Evolutionary conservation across 495 filamentous ascomycete species (phyloP), one percentile per base, ranked within the genome.

Genomic region (Staphylotrichum tortipilum): DNA sequence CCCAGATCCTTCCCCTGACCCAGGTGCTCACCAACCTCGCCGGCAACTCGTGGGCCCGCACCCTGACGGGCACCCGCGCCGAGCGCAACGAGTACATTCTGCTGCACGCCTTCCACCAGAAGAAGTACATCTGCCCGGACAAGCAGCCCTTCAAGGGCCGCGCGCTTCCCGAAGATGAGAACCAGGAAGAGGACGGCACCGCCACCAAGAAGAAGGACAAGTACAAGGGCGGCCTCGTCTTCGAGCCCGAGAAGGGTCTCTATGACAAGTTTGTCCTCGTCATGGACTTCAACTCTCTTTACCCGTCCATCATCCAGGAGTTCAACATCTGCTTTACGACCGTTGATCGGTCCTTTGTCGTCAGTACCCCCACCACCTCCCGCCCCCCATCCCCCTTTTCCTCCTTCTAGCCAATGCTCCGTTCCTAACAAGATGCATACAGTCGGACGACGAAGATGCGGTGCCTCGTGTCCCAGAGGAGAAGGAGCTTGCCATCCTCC

Each of bases 301-400:
- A 98, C 60, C 92, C 92, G 12, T 95, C 89, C 66, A 96, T 98
- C 57, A 98, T 98, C 56, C 94, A 97, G 64, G 94, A 98, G 74
- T 97, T 80, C 71, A 98, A 98, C 64, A 98, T 98, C 59, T 98
- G 92, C 72, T 98, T 98, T 68, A 98, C 92, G 4, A 98, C 92
- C 0, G 89, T 97, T 4, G 88, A 97, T 53, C 75, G 79, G 76
- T 58, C 74, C 75, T 62, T 78, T 80, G 72, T 73, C 78, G 72
- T 74, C 62, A 64, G 71, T 56, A 14, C n/a, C n/a, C n/a, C n/a
- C n/a, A n/a, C n/a, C n/a, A n/a, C n/a, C n/a, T n/a, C n/a, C n/a
- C n/a, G n/a, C n/a, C n/a, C n/a, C n/a, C n/a, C n/a, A n/a, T 0
- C 4, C 5, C 2, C 17, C 59, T 38, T 38, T 10, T 44, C 8